phyloP scores from a whole-genome alignment of 306 rosid genomes.

The Castanea crenata region DNA sequence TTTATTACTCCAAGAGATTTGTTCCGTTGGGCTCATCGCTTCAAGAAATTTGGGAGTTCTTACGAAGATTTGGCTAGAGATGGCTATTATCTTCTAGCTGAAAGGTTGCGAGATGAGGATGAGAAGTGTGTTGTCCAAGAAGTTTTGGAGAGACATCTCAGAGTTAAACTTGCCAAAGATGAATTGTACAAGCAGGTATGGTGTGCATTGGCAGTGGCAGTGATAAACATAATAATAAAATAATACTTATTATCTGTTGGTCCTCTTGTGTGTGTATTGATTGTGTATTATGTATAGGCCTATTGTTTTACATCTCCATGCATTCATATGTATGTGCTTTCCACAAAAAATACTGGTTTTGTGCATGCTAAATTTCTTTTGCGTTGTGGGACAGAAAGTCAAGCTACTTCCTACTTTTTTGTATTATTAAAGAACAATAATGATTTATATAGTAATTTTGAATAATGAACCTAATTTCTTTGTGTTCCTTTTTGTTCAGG shows the following conservation, averaged over 20 bases:
- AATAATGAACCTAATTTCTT: background rate
- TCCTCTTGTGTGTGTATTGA: background rate
- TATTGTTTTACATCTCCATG: background rate
- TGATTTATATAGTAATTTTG: background rate
- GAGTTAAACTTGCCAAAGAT: slow-evolving; percentile 38
- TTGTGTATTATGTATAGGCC: background rate
- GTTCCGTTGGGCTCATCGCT: slow-evolving; percentile 96
- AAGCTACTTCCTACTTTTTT: background rate
- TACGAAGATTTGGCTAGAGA: slow-evolving; percentile 79
- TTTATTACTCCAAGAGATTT: slow-evolving; percentile 93
- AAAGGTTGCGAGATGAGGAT: slow-evolving; percentile 64
- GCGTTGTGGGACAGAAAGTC: background rate
- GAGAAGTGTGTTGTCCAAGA: slow-evolving; percentile 67
- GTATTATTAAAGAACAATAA: background rate
- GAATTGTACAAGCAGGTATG: slow-evolving; percentile 65
- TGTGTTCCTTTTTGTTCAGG: slow-evolving; percentile 31
- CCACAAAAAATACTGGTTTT: background rate
- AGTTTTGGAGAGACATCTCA: slow-evolving; percentile 56
- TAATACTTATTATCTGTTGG: background rate
- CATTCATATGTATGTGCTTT: background rate
- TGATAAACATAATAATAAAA: background rate
- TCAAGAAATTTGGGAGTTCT: slow-evolving; percentile 52
- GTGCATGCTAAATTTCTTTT: background rate
- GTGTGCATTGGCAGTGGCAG: background rate
- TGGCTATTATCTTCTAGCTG: slow-evolving; percentile 95